Conservation (phyloP, 805 yeast species). For the Candida nanaspora region DNA sequence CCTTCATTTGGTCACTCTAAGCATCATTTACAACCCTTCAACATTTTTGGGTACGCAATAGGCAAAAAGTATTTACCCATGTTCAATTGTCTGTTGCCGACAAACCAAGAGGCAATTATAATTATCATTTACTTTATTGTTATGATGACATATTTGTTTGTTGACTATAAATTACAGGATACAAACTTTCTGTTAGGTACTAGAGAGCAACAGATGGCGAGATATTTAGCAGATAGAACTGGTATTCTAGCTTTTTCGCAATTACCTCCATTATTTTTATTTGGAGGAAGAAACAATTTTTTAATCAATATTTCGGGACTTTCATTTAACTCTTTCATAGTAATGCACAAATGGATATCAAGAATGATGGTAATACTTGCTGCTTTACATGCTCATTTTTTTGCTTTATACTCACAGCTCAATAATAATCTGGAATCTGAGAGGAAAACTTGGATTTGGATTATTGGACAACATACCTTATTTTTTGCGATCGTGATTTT, state of each 20-base stretch:
- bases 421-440: slow-evolving; percentile 3
- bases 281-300: slow-evolving; percentile 54
- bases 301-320: slow-evolving; percentile 47
- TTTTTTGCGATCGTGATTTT: slow-evolving; percentile 33
- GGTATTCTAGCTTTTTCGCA: slow-evolving; percentile 39
- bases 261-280: slow-evolving; percentile 42
- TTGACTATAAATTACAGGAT: slow-evolving; percentile 9
- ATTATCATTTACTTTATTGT: slow-evolving; percentile 10
- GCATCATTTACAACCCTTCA: slow-evolving; percentile 18
- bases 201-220: slow-evolving; percentile 18
- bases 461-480: slow-evolving; percentile 24
- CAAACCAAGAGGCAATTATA: slow-evolving; percentile 17
- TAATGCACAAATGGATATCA: slow-evolving; percentile 40
- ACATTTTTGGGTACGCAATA: slow-evolving; percentile 7
- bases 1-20: slow-evolving; percentile 12
- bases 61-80: slow-evolving; percentile 2
- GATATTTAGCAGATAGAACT: slow-evolving; percentile 49
- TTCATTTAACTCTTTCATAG: slow-evolving; percentile 34
- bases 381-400: slow-evolving; percentile 22
- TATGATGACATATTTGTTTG: slow-evolving; percentile 3
- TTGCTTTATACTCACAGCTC: slow-evolving; percentile 22
- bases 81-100: slow-evolving; percentile 19
- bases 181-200: slow-evolving; percentile 12
- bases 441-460: slow-evolving; percentile 7
- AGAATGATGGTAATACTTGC: slow-evolving; percentile 20